Conservation (phyloP, 257 asterid species). For the Gentiana macrophylla region DNA sequence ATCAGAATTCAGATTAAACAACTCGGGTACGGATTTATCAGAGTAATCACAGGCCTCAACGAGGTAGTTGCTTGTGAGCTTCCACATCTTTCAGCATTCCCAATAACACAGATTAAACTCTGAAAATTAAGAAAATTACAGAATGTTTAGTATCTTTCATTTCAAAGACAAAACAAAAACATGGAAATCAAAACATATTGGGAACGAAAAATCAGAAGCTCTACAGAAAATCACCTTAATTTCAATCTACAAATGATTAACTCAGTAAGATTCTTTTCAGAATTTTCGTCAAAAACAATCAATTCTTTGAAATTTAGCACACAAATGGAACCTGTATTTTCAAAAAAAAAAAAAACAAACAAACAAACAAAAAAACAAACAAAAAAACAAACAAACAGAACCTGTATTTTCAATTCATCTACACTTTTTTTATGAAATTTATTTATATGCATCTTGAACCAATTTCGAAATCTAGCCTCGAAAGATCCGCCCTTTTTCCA, state of each 20-base stretch:
- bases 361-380: too few species aligned
- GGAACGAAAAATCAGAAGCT: constrained; percentile 12
- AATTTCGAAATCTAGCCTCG: too few species aligned
- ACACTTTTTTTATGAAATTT: too few species aligned
- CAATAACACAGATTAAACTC: constrained; percentile 12
- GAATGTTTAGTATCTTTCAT: not conserved
- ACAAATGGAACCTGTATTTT: too few species aligned
- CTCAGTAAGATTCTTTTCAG: not conserved
- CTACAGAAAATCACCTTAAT: constrained; percentile 4
- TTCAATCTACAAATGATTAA: constrained; percentile 1
- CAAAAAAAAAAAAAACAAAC: too few species aligned
- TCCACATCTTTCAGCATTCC: constrained; percentile 49
- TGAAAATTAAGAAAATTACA: constrained; percentile 12
- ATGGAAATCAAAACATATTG: not conserved
- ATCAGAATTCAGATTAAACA: constrained; percentile 11
- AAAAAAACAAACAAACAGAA: too few species aligned
- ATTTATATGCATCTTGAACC: too few species aligned
- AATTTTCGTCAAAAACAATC: not conserved
- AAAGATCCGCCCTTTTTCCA: too few species aligned
- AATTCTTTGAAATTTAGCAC: too few species aligned
- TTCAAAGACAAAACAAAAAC: not conserved
- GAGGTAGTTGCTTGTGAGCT: constrained; percentile 11
- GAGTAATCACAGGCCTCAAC: constrained; percentile 9
- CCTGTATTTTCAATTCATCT: too few species aligned
- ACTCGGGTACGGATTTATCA: constrained; percentile 10